Conservation (phyloP, 345 rosid species). For the Eucalyptus camaldulensis region DNA sequence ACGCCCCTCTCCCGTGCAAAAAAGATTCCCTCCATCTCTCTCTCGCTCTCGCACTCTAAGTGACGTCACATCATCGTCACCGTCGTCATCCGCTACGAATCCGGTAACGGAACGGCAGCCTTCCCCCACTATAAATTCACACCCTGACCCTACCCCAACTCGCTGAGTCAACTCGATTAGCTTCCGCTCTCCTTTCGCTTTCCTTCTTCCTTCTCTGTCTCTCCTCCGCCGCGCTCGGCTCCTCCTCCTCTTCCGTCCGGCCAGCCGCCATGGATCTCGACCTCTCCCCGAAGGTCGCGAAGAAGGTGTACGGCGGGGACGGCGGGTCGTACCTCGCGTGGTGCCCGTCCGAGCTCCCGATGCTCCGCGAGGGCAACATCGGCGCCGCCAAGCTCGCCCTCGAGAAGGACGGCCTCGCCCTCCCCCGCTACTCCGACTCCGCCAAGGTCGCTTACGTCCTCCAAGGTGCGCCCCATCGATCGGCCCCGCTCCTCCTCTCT, state of each 20-base stretch:
- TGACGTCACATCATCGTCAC: neutral
- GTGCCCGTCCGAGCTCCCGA: slow-evolving; percentile 68
- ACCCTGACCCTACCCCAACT: neutral
- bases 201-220: neutral
- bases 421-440: slow-evolving; percentile 14
- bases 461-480: too few relatives aligned
- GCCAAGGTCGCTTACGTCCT: too few relatives aligned
- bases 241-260: neutral
- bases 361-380: slow-evolving; percentile 65
- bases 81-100: neutral
- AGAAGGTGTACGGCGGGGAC: slow-evolving; percentile 50
- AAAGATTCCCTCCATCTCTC: neutral
- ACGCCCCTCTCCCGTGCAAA: too few relatives aligned
- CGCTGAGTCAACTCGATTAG: neutral
- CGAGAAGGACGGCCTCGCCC: slow-evolving; percentile 70
- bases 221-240: neutral
- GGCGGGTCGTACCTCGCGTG: slow-evolving; percentile 81
- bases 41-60: neutral
- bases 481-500: neutral
- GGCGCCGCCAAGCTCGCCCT: slow-evolving; percentile 90
- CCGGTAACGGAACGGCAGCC: neutral
- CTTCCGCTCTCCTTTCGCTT: neutral
- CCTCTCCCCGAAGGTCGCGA: slow-evolving; percentile 61
- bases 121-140: neutral
- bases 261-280: slow-evolving; percentile 51